A percentile compares a stretch with the other conserved stretches of the same genome.
These are phyloP conservation scores for Russula dissimulans DNA, from an alignment of 768 basidiomycete species.

Conservation along the genomic window DNA sequence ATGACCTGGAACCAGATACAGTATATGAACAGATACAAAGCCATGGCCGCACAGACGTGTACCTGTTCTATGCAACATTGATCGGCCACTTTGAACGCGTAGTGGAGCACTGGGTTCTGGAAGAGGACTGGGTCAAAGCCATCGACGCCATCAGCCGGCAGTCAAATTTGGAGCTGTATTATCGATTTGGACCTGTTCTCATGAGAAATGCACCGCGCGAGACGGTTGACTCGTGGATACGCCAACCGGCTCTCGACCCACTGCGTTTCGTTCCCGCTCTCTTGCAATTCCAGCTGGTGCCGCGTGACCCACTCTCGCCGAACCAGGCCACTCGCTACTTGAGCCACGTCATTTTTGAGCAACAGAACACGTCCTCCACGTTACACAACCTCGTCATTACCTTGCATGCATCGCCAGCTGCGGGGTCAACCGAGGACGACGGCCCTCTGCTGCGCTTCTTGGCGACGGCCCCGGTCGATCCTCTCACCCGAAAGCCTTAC, in stretches of 20 bases:
- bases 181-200: slow-evolving; percentile 83
- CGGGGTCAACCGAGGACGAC: slow-evolving; percentile 49
- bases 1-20: slow-evolving; percentile 74
- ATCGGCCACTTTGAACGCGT: slow-evolving; percentile 80
- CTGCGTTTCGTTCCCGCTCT: slow-evolving; percentile 83
- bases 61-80: slow-evolving; percentile 77
- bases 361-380: slow-evolving; percentile 69
- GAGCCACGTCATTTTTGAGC: slow-evolving; percentile 73
- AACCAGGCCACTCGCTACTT: slow-evolving; percentile 91
- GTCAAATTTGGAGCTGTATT: slow-evolving; percentile 84
- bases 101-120: slow-evolving; percentile 84
- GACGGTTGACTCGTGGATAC: slow-evolving; percentile 88
- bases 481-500: slow-evolving; percentile 77
- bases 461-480: slow-evolving; percentile 69
- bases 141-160: slow-evolving; percentile 83
- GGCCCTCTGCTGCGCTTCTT: slow-evolving; percentile 77
- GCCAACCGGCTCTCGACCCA: slow-evolving; percentile 71
- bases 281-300: slow-evolving; percentile 66
- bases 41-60: slow-evolving; percentile 89
- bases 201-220: slow-evolving; percentile 82
- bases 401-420: slow-evolving; percentile 56
- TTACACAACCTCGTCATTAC: slow-evolving; percentile 93
- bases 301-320: slow-evolving; percentile 60
- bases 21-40: slow-evolving; percentile 89
- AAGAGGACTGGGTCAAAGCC: slow-evolving; percentile 87